phyloP scores from a whole-genome alignment of 257 asterid species.

The Asclepias syriaca region DNA sequence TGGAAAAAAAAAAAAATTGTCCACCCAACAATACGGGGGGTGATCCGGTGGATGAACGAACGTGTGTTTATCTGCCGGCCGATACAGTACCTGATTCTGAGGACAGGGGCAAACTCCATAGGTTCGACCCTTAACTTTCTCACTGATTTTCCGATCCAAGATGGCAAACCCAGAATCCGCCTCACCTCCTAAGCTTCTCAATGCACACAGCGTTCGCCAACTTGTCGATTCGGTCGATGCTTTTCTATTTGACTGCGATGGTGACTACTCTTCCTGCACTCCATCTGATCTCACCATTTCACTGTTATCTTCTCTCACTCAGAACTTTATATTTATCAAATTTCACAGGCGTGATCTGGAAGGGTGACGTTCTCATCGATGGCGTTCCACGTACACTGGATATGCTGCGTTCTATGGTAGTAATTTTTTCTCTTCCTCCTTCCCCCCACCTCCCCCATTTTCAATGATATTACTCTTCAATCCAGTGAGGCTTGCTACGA shows the following conservation, averaged over 20 bases:
- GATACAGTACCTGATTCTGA: neutral
- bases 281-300: neutral
- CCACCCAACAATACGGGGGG: too few species aligned
- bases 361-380: slow-evolving; percentile 74
- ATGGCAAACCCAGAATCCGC: neutral
- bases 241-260: slow-evolving; percentile 93
- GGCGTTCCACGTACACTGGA: slow-evolving; percentile 74
- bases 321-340: neutral
- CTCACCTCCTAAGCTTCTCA: slow-evolving; percentile 33
- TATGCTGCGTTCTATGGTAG: slow-evolving; percentile 71
- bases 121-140: too few species aligned
- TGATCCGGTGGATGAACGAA: too few species aligned
- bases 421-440: neutral
- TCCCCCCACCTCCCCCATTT: neutral
- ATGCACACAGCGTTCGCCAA: slow-evolving; percentile 29
- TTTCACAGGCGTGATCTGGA: slow-evolving; percentile 81
- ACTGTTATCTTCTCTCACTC: neutral
- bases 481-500: neutral
- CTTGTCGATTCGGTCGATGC: slow-evolving; percentile 77
- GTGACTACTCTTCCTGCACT: slow-evolving; percentile 21
- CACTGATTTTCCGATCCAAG: neutral
- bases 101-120: too few species aligned
- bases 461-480: neutral
- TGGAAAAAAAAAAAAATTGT: too few species aligned
- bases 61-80: too few species aligned